phyloP scores from a whole-genome alignment of 805 yeast genomes.

The Kuraishia hungarica region DNA sequence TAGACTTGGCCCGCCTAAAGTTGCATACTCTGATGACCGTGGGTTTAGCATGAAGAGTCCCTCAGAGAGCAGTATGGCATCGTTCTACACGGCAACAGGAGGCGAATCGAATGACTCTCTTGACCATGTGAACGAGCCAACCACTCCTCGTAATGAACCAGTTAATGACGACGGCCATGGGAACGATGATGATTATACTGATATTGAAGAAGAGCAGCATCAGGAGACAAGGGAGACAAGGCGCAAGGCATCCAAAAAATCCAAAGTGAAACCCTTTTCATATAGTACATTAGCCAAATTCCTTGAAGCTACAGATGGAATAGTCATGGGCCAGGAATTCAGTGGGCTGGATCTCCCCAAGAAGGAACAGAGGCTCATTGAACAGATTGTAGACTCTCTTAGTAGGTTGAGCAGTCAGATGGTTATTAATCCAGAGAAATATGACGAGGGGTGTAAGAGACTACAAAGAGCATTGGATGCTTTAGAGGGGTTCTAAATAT shows the following conservation, averaged over 20 bases:
- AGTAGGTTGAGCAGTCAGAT: slow-evolving; percentile 85
- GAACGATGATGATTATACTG: slow-evolving; percentile 9
- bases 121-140: not conserved
- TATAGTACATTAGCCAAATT: slow-evolving; percentile 39
- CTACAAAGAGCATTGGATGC: slow-evolving; percentile 77
- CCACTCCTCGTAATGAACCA: slow-evolving; percentile 2
- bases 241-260: slow-evolving; percentile 2
- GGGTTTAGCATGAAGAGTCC: not conserved
- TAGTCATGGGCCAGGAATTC: slow-evolving; percentile 63
- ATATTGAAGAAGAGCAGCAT: slow-evolving; percentile 3
- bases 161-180: not conserved
- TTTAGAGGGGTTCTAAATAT: slow-evolving; percentile 60
- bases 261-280: slow-evolving; percentile 22
- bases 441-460: slow-evolving; percentile 71
- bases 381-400: slow-evolving; percentile 77
- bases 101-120: slow-evolving; percentile 9
- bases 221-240: slow-evolving; percentile 5
- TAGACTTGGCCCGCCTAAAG: not conserved
- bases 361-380: slow-evolving; percentile 72
- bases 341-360: slow-evolving; percentile 63
- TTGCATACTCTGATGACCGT: not conserved
- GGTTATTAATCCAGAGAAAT: slow-evolving; percentile 75
- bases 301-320: slow-evolving; percentile 51
- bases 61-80: not conserved
- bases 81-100: not conserved